A percentile compares a stretch with the other conserved stretches of the same genome.
Evolutionary conservation across 140 eudicot genomes (phyloP).

Genomic region (Bidens hawaiensis): DNA sequence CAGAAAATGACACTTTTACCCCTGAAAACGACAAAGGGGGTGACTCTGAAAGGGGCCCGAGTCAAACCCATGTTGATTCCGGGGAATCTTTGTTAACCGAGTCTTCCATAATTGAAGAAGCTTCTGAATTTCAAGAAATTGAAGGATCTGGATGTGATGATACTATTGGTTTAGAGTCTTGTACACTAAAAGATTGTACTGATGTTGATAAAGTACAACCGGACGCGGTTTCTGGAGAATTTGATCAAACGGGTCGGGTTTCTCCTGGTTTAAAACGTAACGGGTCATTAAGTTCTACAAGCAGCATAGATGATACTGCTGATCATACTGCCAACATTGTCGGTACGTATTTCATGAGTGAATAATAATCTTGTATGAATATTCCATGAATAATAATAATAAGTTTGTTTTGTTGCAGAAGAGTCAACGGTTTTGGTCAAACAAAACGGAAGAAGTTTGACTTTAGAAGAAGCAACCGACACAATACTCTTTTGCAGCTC

Average conservation of each 20-base stretch:
- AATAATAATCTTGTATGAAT: neutral
- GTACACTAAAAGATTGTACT: constrained; percentile 9
- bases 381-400: neutral
- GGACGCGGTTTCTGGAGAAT: constrained; percentile 45
- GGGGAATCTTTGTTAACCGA: constrained; percentile 21
- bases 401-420: constrained; percentile 31
- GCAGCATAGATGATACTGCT: constrained; percentile 33
- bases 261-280: constrained; percentile 45
- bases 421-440: constrained; percentile 53
- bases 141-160: constrained; percentile 25
- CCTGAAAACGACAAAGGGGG: constrained; percentile 40
- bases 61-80: constrained; percentile 20
- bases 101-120: constrained; percentile 33
- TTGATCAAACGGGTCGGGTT: constrained; percentile 34
- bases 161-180: neutral
- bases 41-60: constrained; percentile 23
- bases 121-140: constrained; percentile 21
- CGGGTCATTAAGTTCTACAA: constrained; percentile 33
- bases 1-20: constrained; percentile 42
- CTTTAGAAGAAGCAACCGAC: constrained; percentile 92
- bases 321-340: constrained; percentile 27
- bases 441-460: constrained; percentile 55
- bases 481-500: constrained; percentile 93
- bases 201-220: constrained; percentile 34
- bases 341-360: constrained; percentile 41